phyloP scores from a whole-genome alignment of 306 rosid species.

The Inga oerstediana region DNA sequence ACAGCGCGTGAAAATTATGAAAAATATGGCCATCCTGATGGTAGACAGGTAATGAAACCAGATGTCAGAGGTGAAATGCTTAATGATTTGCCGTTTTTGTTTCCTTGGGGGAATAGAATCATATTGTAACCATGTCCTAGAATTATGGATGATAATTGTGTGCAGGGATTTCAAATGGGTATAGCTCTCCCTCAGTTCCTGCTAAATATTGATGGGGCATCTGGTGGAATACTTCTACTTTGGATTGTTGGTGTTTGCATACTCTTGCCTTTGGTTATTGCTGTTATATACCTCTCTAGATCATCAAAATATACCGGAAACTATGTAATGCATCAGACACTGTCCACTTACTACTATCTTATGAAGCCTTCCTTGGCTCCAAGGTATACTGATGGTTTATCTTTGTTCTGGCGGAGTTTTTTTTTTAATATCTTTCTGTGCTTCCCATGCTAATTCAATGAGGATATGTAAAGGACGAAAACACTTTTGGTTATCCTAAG shows the following conservation, averaged over 20 bases:
- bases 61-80: slow-evolving; percentile 15
- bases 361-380: slow-evolving; percentile 99
- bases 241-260: slow-evolving; percentile 98
- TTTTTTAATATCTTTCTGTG: neutral
- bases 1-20: slow-evolving; percentile 89
- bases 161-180: slow-evolving; percentile 99
- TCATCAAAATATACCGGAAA: slow-evolving; percentile 95
- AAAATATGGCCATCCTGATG: slow-evolving; percentile 98
- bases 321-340: slow-evolving; percentile 97
- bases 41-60: slow-evolving; percentile 73
- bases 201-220: slow-evolving; percentile 82
- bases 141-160: slow-evolving; percentile 37
- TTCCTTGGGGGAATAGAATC: slow-evolving; percentile 7
- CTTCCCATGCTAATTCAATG: slow-evolving; percentile 5
- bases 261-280: slow-evolving; percentile 93
- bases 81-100: slow-evolving; percentile 11
- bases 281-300: slow-evolving; percentile 93
- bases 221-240: slow-evolving; percentile 92
- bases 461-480: slow-evolving; percentile 9
- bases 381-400: slow-evolving; percentile 51
- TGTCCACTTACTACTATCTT: slow-evolving; percentile 77
- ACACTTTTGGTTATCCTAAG: neutral
- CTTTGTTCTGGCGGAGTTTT: neutral
- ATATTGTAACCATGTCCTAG: slow-evolving; percentile 16
- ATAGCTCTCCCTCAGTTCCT: slow-evolving; percentile 96